Evolutionary conservation across 257 asterid species (phyloP).

Genomic region (Solanum dulcamara): DNA sequence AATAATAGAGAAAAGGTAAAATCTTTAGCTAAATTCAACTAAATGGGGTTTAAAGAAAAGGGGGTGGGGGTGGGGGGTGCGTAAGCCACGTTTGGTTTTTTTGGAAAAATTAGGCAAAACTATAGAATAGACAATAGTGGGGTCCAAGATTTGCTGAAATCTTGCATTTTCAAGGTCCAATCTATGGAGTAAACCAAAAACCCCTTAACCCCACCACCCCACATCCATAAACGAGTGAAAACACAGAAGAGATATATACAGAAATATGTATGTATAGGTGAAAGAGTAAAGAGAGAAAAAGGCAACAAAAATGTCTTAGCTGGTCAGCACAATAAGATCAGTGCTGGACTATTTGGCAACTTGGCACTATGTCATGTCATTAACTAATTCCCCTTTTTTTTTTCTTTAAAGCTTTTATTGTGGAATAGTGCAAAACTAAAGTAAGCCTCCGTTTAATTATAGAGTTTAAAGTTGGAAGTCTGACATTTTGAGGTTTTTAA

Average conservation of each 20-base stretch:
- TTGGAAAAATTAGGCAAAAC: background rate
- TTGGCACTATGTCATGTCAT: background rate
- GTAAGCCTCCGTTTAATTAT: background rate
- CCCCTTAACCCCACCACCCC: background rate
- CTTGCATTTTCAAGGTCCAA: slow-evolving; percentile 4
- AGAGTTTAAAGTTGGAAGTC: background rate
- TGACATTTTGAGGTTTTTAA: background rate
- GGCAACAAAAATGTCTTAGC: slow-evolving; percentile 14
- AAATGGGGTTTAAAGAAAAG: background rate
- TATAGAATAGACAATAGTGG: background rate
- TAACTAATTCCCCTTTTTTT: background rate
- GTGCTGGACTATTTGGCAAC: slow-evolving; percentile 10
- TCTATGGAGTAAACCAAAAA: background rate
- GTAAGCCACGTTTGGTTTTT: background rate
- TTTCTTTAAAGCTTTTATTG: background rate
- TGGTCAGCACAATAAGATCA: slow-evolving; percentile 25
- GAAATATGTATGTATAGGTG: background rate
- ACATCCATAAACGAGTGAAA: background rate
- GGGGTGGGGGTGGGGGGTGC: background rate
- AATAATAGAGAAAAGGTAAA: background rate
- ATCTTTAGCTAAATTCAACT: background rate
- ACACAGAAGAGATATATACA: background rate
- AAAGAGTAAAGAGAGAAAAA: background rate
- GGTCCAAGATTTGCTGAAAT: background rate
- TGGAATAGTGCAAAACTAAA: background rate